Evolutionary conservation across 2,329 filamentous ascomycete genomes (phyloP).

Genomic region (Epichloe brachyelytri): DNA sequence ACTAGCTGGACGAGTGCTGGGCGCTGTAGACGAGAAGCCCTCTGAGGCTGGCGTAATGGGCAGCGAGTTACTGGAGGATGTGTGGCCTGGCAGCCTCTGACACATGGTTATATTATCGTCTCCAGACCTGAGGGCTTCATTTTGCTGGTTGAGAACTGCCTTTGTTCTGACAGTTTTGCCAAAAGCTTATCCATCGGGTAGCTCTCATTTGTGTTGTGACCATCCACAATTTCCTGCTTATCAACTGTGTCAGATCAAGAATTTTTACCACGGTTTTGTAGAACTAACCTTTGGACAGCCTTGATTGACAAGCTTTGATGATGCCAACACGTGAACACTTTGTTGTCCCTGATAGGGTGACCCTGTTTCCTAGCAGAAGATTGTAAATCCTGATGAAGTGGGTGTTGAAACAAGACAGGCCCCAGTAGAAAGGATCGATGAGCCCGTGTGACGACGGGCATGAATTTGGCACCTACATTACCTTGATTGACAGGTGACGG

Average conservation of each 20-base stretch:
- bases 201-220: conserved; percentile 21
- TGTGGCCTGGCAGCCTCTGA: conserved; percentile 30
- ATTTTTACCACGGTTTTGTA: background rate
- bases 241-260: conserved; percentile 9
- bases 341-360: conserved; percentile 23
- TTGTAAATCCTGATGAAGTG: background rate
- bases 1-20: conserved; percentile 41
- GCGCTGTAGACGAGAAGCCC: conserved; percentile 32
- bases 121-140: conserved; percentile 33
- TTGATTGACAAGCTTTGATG: conserved; percentile 44
- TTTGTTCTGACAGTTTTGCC: conserved; percentile 62
- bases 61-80: conserved; percentile 43
- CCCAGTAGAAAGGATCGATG: background rate
- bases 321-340: conserved; percentile 32
- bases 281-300: conserved; percentile 36
- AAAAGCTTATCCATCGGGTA: conserved; percentile 60
- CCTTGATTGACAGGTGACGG: conserved; percentile 6
- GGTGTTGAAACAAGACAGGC: background rate
- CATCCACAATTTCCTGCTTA: conserved; percentile 26
- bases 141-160: conserved; percentile 44
- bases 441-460: background rate
- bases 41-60: conserved; percentile 51
- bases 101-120: conserved; percentile 20
- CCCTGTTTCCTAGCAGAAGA: conserved; percentile 10
- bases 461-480: conserved; percentile 9